phyloP scores from a whole-genome alignment of 345 rosid genomes.

The Alliaria petiolata region DNA sequence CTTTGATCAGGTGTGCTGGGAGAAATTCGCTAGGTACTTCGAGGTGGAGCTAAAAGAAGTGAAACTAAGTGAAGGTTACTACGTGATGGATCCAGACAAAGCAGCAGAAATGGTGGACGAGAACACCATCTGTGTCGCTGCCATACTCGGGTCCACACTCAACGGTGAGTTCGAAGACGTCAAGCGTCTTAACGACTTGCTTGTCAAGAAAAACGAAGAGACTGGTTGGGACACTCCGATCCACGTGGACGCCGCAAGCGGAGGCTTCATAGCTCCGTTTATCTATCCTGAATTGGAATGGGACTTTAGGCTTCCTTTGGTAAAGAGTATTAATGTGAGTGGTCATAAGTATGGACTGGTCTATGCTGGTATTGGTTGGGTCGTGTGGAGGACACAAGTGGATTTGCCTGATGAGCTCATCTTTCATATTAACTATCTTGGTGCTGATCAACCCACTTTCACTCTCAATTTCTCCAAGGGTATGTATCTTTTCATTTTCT shows the following conservation, averaged over 20 bases:
- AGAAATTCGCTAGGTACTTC: conserved; percentile 91
- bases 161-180: conserved; percentile 97
- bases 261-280: conserved; percentile 95
- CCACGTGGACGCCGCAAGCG: conserved; percentile 95
- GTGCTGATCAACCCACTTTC: conserved; percentile 93
- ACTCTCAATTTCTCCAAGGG: conserved; percentile 97
- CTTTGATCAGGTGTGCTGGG: conserved; percentile 65
- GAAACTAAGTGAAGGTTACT: conserved; percentile 80
- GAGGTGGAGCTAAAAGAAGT: conserved; percentile 94
- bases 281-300: conserved; percentile 87
- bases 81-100: conserved; percentile 89
- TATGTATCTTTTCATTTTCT: conserved; percentile 6
- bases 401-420: conserved; percentile 95
- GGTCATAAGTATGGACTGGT: conserved; percentile 92
- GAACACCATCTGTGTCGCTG: conserved; percentile 97
- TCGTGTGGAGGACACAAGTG: conserved; percentile 70
- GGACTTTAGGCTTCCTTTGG: conserved; percentile 89
- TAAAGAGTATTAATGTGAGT: conserved; percentile 87
- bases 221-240: conserved; percentile 98
- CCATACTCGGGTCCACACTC: conserved; percentile 86
- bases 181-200: conserved; percentile 70
- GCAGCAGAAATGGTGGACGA: conserved; percentile 95
- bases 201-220: conserved; percentile 59
- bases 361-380: conserved; percentile 98
- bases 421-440: conserved; percentile 92